Evolutionary conservation across 768 basidiomycete genomes (phyloP), one percentile per base, ranked within the genome.

Genomic region (Porphyrellus cyaneotinctus): DNA sequence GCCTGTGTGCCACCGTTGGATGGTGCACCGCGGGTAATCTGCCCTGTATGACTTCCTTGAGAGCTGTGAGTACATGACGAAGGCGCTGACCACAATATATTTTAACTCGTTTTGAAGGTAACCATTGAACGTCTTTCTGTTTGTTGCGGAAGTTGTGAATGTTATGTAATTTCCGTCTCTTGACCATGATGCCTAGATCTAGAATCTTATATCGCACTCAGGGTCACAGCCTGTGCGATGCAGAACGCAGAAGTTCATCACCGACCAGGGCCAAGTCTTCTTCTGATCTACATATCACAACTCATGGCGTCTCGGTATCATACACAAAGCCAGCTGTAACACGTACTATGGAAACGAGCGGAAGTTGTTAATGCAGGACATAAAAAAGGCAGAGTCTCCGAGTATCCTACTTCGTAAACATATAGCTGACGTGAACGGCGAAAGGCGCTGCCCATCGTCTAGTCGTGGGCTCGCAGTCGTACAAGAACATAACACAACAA

Each of bases 381-480:
- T 62, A 53, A 49, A 58, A 47, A 58, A 47, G 28, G 42, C 44
- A 24, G 37, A 54, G 45, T 17, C 47, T 62, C 51, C 49, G 62
- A 62, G 62, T 61, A 66, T 62, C 24, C 55, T 33, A 35, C 26
- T 28, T 54, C 41, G 26, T 54, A 49, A 61, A 56, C 55, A 59
- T 45, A 58, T 35, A 45, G 41, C 45, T 43, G 51, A 53, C 47
- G 47, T 61, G 55, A 46, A 47, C n/a, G 44, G 43, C 23, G 28
- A 49, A 58, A 38, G 53, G 57, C 53, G 11, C 64, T 54, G 62
- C 62, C 57, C 45, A 53, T 54, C 52, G 36, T 46, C 46, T 28
- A 31, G 41, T 50, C 47, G 35, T 55, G 43, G 24, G 26, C 28
- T 47, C 49, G 36, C 58, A 51, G 41, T 57, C 51, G 50, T 65